Base-by-base conservation (phyloP, 1,284 basidiomycete species). In the Cryptococcus neoformans region DNA sequence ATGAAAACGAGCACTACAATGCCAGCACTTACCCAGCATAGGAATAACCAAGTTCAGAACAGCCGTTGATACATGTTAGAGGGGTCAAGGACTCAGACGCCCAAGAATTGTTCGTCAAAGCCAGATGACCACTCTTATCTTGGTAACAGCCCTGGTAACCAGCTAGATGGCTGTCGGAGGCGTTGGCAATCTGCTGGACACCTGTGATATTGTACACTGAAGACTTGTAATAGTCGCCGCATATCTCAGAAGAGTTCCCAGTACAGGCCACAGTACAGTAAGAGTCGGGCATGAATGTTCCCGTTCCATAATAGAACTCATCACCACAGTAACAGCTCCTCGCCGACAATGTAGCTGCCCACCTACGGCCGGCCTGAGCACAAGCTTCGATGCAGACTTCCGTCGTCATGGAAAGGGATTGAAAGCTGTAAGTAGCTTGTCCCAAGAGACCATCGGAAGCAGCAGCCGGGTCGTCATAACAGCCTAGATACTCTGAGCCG, bases 1-100 rank as follows among this genome's bases (percentile, higher is more conserved):
- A 28, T 28, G 4, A 28, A 28, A 28, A 28, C 28, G 28, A 28
- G 28, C 28, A 28, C 28, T 28, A 28, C 4, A 28, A 28, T 28
- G 28, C 28, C 28, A 4, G 11, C 6, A 34, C 47, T 34, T 37
- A 49, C 36, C 59, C 62, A 49, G 62, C 65, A 38, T 62, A 60
- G 3, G 53, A 49, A 53, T 63, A 67, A 11, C 63, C 64, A 38
- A 67, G 56, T 40, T 64, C 67, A 39, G 57, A 59, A 60, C 67
- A 68, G 36, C 63, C 63, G 48, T 63, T 62, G 49, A 64, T 58
- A 55, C 70, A 73, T 8, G 40, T 34, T 14, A 52, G 45, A 11
- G 46, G 35, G 1, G 67, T 64, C 63, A 67, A 62, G 44, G 55
- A 49, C 38, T 42, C 49, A 16, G 51, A 40, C 5, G 51, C 52